Evolutionary conservation across 1,284 basidiomycete species (phyloP).

Genomic region (Cryptococcus neoformans): DNA sequence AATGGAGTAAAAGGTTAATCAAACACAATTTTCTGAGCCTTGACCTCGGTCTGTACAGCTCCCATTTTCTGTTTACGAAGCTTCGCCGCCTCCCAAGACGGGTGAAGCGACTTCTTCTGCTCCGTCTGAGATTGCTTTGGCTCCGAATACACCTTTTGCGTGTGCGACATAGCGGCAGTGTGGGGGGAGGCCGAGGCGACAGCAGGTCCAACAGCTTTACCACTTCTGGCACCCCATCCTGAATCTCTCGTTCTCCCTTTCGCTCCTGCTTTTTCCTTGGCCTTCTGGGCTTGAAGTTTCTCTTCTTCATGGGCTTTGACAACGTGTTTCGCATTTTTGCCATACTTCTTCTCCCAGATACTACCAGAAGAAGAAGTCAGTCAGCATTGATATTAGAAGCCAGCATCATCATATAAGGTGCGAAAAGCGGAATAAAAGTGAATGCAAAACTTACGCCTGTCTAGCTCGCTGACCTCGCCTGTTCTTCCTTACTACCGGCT

Average conservation of each 20-base stretch:
- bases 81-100: constrained; percentile 89
- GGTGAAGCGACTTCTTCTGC: constrained; percentile 62
- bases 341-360: constrained; percentile 97
- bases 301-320: constrained; percentile 56
- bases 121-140: constrained; percentile 7
- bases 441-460: constrained; percentile 66
- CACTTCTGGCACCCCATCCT: constrained; percentile 14
- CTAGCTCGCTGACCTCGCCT: constrained; percentile 86
- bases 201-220: constrained; percentile 8
- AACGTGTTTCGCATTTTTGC: constrained; percentile 84
- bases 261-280: constrained; percentile 6
- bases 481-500: constrained; percentile 68
- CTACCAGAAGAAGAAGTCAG: constrained; percentile 49
- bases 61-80: constrained; percentile 62
- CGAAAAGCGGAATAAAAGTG: not conserved
- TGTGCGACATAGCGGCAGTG: not conserved
- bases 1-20: constrained; percentile 32
- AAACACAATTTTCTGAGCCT: constrained; percentile 55
- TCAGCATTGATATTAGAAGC: not conserved
- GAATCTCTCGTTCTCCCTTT: constrained; percentile 16
- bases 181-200: constrained; percentile 1
- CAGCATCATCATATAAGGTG: not conserved
- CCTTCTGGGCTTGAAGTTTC: constrained; percentile 12
- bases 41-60: constrained; percentile 36
- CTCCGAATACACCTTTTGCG: constrained; percentile 1